These are phyloP conservation scores for Psophocarpus tetragonolobus DNA, from an alignment of 306 rosid genomes.

Conservation along the genomic window DNA sequence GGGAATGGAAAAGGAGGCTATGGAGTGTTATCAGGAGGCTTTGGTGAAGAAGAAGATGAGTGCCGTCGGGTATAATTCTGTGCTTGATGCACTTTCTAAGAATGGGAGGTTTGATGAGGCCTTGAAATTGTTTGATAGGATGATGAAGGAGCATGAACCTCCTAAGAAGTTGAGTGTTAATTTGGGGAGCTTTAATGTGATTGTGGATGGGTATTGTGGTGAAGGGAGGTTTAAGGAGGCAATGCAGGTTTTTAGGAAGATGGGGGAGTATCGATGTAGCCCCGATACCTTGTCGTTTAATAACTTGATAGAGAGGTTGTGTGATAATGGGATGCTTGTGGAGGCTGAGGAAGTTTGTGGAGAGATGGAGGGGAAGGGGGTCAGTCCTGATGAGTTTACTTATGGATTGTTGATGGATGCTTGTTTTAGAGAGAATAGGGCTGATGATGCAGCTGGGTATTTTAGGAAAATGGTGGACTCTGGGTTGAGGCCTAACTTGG, in stretches of 20 bases:
- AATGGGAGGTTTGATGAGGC: constrained; percentile 80
- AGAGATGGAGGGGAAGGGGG: constrained; percentile 77
- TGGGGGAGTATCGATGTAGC: constrained; percentile 78
- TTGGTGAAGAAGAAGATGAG: constrained; percentile 73
- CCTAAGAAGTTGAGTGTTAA: constrained; percentile 63
- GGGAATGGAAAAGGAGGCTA: constrained; percentile 87
- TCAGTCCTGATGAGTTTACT: constrained; percentile 87
- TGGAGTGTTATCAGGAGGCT: constrained; percentile 75
- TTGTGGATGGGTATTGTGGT: constrained; percentile 75
- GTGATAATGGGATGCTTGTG: constrained; percentile 61
- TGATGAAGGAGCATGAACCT: constrained; percentile 64
- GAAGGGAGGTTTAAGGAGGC: constrained; percentile 76
- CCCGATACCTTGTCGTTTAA: constrained; percentile 81
- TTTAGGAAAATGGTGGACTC: constrained; percentile 81
- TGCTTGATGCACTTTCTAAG: constrained; percentile 82
- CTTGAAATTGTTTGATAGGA: constrained; percentile 67
- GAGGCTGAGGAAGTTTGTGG: constrained; percentile 82
- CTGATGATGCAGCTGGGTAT: constrained; percentile 86
- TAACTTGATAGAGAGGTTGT: constrained; percentile 85
- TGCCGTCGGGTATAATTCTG: constrained; percentile 66
- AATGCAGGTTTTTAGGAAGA: constrained; percentile 71
- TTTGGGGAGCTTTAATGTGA: constrained; percentile 93
- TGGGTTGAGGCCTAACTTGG: constrained; percentile 82
- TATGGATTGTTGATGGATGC: constrained; percentile 84
- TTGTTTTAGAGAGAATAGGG: constrained; percentile 76